Base-by-base conservation (phyloP, 1,284 basidiomycete species). In the Coniferiporia weirii region DNA sequence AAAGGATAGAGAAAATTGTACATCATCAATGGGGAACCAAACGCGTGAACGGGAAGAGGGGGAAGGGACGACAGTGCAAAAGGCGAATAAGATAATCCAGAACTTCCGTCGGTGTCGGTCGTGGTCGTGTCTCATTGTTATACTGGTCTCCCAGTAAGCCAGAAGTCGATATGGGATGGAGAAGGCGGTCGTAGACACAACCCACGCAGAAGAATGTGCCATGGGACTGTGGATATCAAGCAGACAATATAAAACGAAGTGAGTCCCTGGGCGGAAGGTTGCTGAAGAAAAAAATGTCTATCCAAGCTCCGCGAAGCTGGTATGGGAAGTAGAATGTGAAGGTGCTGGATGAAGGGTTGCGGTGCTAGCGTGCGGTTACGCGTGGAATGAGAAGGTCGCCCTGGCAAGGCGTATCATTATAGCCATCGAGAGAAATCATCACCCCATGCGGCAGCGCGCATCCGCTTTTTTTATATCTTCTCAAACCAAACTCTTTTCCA, bases 391-490 rank as follows among this genome's bases (percentile, higher is more conserved):
- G n/a, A 17, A 35, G 32, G 36, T 19, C 35, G 51, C 20, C 20
- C 34, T 20, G 51, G 35, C 40, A 34, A 52, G 51, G 51, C 44
- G 44, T 46, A 17, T 46, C 44, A 9, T 46, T 20, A 46, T 19
- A 46, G 44, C 44, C 44, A 46, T 46, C 44, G 19, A 46, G 44
- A 46, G 44, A 46, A 9, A 15, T 27, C 22, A 3, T 22, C 22
- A 27, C 27, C 5, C 27, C 27, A 27, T 27, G 27, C 27, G 27
- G n/a, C 43, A 27, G 22, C 22, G 17, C 32, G 52, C 52, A 54
- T 54, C 50, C 50, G 50, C 50, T 57, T 51, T 51, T 51, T 34
- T 45, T 13, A 54, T 19, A 45, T 54, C 43, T 45, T 54, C 27
- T 40, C 15, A 40, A 40, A 15, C 3, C 38, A 40, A 7, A 10